Percentiles rank a stretch among this genome's conserved stretches.
Evolutionary conservation across 495 filamentous ascomycete species (phyloP).

Genomic region (Aspergillus conjunctus): DNA sequence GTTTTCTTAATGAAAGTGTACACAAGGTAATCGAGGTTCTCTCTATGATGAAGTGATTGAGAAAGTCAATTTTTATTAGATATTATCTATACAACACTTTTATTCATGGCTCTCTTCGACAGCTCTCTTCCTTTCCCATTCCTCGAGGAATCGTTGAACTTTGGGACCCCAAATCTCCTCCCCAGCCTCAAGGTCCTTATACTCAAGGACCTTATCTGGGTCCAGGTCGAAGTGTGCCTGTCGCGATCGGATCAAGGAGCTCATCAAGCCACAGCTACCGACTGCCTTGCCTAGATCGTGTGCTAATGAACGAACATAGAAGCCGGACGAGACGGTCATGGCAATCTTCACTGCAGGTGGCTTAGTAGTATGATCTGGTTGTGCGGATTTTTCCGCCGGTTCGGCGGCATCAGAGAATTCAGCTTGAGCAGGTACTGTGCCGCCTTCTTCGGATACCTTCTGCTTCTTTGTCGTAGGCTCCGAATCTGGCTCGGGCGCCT

Average conservation of each 20-base stretch:
- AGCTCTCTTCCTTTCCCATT: constrained; percentile 55
- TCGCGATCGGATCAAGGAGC: constrained; percentile 73
- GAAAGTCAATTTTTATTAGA: neutral
- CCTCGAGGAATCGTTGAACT: constrained; percentile 62
- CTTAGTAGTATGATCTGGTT: constrained; percentile 6
- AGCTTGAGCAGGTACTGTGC: constrained; percentile 9
- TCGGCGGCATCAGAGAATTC: constrained; percentile 20
- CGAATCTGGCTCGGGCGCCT: neutral
- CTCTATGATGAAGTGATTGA: neutral
- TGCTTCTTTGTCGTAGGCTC: constrained; percentile 36
- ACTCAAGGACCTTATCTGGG: constrained; percentile 74
- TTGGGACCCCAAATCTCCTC: constrained; percentile 84
- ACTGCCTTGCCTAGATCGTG: constrained; percentile 88
- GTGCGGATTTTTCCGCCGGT: constrained; percentile 20
- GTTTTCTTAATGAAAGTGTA: too few relatives aligned
- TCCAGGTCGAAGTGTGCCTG: constrained; percentile 75
- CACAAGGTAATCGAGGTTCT: too few relatives aligned
- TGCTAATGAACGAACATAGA: constrained; percentile 92
- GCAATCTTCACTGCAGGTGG: constrained; percentile 77
- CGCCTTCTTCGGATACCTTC: constrained; percentile 35
- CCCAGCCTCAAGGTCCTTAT: constrained; percentile 72
- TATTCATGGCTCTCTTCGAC: constrained; percentile 23
- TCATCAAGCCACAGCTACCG: constrained; percentile 83
- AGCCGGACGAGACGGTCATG: constrained; percentile 93
- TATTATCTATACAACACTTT: constrained; percentile 4